Conservation (phyloP, 164 flowering plant species). For the Aristolochia contorta region DNA sequence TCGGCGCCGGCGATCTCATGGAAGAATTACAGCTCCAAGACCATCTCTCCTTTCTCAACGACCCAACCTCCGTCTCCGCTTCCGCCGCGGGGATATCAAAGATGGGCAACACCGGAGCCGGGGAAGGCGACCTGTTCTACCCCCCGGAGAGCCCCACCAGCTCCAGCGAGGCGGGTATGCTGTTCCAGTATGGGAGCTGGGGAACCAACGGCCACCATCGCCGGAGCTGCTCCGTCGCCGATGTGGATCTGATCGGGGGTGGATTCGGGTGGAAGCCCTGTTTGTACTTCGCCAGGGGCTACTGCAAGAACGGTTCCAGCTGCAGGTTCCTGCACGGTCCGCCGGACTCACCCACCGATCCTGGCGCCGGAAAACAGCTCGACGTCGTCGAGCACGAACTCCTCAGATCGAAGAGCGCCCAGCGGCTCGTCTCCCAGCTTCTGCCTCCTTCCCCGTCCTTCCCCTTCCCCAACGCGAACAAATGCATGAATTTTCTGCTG, state of each 20-base stretch:
- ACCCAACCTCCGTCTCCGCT: slow-evolving; percentile 7
- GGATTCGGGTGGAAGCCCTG: slow-evolving; percentile 76
- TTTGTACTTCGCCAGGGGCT: slow-evolving; percentile 61
- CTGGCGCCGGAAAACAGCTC: slow-evolving; percentile 20
- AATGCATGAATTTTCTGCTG: slow-evolving; percentile 39
- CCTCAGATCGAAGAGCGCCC: slow-evolving; percentile 41
- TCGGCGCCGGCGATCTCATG: slow-evolving; percentile 16
- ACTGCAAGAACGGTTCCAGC: slow-evolving; percentile 57
- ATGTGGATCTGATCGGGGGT: slow-evolving; percentile 22
- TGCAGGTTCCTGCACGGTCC: slow-evolving; percentile 58
- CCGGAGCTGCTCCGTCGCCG: slow-evolving; percentile 61
- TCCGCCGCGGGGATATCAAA: not conserved
- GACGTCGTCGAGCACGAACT: slow-evolving; percentile 53
- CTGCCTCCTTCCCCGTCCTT: slow-evolving; percentile 31
- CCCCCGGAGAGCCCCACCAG: slow-evolving; percentile 35
- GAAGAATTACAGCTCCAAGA: slow-evolving; percentile 48
- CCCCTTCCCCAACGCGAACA: slow-evolving; percentile 40
- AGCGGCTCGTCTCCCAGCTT: slow-evolving; percentile 40
- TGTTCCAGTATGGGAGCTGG: slow-evolving; percentile 23
- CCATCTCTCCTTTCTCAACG: slow-evolving; percentile 48
- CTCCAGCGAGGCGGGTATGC: slow-evolving; percentile 22
- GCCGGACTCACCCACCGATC: slow-evolving; percentile 11
- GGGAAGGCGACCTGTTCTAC: slow-evolving; percentile 24
- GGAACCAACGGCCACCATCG: slow-evolving; percentile 25
- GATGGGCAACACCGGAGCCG: slow-evolving; percentile 5